Conservation (phyloP, 2,329 filamentous ascomycete species). For the Trichoderma afroharzianum region DNA sequence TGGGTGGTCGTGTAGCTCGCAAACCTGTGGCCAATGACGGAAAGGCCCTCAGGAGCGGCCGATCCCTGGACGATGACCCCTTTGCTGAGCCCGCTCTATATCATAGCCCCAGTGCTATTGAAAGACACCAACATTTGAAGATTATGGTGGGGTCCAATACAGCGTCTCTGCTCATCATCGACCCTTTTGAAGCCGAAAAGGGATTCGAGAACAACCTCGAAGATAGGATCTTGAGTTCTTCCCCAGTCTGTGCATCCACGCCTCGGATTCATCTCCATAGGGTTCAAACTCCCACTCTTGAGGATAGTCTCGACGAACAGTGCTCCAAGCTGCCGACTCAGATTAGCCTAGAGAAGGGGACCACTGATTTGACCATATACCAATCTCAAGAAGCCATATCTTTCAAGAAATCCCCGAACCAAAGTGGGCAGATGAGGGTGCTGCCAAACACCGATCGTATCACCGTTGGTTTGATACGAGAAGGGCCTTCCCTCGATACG, state of each 20-base stretch:
- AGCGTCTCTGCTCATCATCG: neutral
- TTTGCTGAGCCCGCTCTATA: constrained; percentile 25
- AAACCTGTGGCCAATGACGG: constrained; percentile 31
- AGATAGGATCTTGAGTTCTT: constrained; percentile 35
- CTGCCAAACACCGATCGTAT: neutral
- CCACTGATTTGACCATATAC: constrained; percentile 11
- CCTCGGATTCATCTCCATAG: constrained; percentile 30
- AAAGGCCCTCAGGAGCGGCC: constrained; percentile 27
- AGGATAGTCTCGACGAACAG: neutral
- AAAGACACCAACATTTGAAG: neutral
- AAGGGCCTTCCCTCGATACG: neutral
- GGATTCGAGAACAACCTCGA: constrained; percentile 38
- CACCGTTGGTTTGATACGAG: neutral
- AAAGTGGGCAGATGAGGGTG: neutral
- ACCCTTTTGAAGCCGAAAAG: constrained; percentile 36
- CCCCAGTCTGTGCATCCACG: constrained; percentile 38
- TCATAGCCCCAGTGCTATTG: neutral
- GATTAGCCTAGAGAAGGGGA: constrained; percentile 3
- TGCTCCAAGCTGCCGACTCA: neutral
- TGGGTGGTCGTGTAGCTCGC: constrained; percentile 28
- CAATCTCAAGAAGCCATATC: constrained; percentile 4
- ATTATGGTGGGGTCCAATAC: neutral
- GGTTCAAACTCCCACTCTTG: constrained; percentile 16
- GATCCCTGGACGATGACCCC: constrained; percentile 30
- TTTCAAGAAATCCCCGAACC: neutral